Conservation (phyloP, 2,329 filamentous ascomycete species). For the Paramyrothecium roridum region DNA sequence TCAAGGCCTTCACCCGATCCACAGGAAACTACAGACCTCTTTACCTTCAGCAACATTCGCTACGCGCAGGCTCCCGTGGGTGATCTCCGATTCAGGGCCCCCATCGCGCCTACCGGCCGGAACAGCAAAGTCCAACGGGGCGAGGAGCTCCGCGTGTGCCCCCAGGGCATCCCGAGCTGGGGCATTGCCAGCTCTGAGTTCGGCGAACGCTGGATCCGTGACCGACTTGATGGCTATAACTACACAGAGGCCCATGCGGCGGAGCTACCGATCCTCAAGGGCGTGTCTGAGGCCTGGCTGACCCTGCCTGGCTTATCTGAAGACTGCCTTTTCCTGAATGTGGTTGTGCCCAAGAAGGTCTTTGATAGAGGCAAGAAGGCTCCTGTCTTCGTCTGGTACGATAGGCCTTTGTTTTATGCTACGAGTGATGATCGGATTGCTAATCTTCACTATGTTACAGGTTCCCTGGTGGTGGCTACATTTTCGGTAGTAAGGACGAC, state of each 20-base stretch:
- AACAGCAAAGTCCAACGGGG: slow-evolving; percentile 25
- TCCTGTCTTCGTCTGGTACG: neutral
- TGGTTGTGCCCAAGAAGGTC: slow-evolving; percentile 36
- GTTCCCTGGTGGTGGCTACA: slow-evolving; percentile 44
- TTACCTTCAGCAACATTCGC: slow-evolving; percentile 32
- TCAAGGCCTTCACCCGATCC: too few relatives aligned
- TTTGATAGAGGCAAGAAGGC: slow-evolving; percentile 15
- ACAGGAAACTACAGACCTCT: slow-evolving; percentile 21
- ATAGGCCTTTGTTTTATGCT: neutral
- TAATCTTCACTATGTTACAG: slow-evolving; percentile 40
- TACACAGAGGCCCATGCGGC: neutral
- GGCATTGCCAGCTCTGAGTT: slow-evolving; percentile 3
- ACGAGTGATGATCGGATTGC: neutral
- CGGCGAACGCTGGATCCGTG: neutral
- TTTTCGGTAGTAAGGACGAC: slow-evolving; percentile 24
- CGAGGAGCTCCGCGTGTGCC: slow-evolving; percentile 13
- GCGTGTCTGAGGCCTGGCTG: neutral
- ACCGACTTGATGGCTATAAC: neutral
- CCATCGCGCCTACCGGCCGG: slow-evolving; percentile 16
- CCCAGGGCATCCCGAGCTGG: slow-evolving; percentile 18
- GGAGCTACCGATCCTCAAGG: neutral
- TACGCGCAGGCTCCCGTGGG: slow-evolving; percentile 29
- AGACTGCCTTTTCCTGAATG: slow-evolving; percentile 44
- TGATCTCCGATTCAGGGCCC: slow-evolving; percentile 25
- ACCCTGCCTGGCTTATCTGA: slow-evolving; percentile 19